These are phyloP conservation scores for Fonsecaea multimorphosa DNA, from an alignment of 2,329 filamentous ascomycete genomes.

Conservation along the genomic window DNA sequence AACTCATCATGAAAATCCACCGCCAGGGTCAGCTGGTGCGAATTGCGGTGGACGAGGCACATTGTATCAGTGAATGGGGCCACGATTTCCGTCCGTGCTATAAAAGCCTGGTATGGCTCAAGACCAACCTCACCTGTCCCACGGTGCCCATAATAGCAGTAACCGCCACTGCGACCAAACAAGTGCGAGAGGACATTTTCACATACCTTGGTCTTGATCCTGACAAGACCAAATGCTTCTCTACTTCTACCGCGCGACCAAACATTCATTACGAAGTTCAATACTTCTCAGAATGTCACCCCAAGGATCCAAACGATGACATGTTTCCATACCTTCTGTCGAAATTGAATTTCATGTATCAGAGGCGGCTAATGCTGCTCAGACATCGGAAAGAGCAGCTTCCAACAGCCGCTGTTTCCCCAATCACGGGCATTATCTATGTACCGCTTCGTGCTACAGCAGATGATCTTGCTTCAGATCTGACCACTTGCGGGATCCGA, in stretches of 20 bases:
- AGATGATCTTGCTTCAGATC: constrained; percentile 48
- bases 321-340: constrained; percentile 74
- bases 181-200: constrained; percentile 83
- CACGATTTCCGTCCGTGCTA: constrained; percentile 96
- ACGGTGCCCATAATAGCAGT: constrained; percentile 89
- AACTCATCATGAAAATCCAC: constrained; percentile 74
- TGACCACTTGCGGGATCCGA: constrained; percentile 46
- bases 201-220: constrained; percentile 71
- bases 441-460: constrained; percentile 51
- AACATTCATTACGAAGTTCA: constrained; percentile 92
- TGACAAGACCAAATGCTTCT: constrained; percentile 67
- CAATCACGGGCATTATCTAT: constrained; percentile 57
- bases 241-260: constrained; percentile 79
- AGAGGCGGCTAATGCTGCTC: constrained; percentile 66
- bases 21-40: constrained; percentile 83
- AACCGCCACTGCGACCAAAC: constrained; percentile 85
- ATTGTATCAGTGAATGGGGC: constrained; percentile 98
- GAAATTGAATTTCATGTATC: constrained; percentile 78
- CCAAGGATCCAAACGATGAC: constrained; percentile 68
- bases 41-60: constrained; percentile 90
- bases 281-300: constrained; percentile 53
- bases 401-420: constrained; percentile 39
- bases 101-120: constrained; percentile 85
- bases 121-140: constrained; percentile 70
- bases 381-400: constrained; percentile 44